Evolutionary conservation across 345 rosid species (phyloP).

Genomic region (Bruguiera gymnorhiza): DNA sequence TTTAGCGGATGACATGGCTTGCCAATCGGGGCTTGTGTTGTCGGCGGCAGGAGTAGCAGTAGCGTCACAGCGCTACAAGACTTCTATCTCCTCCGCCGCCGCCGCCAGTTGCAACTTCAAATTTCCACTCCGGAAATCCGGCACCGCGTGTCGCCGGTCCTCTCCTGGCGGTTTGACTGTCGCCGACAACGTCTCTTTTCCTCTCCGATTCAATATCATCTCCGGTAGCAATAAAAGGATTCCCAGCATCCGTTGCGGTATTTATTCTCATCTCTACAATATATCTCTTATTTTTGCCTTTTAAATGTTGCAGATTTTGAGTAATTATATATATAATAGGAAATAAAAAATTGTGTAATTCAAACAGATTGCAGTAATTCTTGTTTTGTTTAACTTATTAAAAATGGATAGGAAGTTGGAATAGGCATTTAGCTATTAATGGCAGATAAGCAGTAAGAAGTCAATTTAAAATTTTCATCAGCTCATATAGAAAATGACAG

Average conservation of each 20-base stretch:
- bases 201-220: not conserved
- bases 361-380: too few relatives aligned
- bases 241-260: conserved; percentile 17
- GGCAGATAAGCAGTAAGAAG: too few relatives aligned
- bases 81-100: not conserved
- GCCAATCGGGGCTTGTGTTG: not conserved
- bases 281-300: too few relatives aligned
- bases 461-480: too few relatives aligned
- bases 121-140: not conserved
- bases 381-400: too few relatives aligned
- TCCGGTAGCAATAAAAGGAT: not conserved
- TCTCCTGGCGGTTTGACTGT: not conserved
- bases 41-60: not conserved
- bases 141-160: not conserved
- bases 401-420: too few relatives aligned
- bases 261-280: not conserved
- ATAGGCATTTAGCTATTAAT: too few relatives aligned
- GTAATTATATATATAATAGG: too few relatives aligned
- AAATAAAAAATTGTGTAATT: too few relatives aligned
- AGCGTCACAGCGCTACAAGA: not conserved
- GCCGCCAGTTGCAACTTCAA: not conserved
- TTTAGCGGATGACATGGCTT: conserved; percentile 5
- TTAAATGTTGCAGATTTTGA: too few relatives aligned
- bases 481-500: too few relatives aligned
- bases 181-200: not conserved